These are phyloP conservation scores for Lanmaoa pseudosensibilis DNA, from an alignment of 768 basidiomycete genomes.

Conservation along the genomic window DNA sequence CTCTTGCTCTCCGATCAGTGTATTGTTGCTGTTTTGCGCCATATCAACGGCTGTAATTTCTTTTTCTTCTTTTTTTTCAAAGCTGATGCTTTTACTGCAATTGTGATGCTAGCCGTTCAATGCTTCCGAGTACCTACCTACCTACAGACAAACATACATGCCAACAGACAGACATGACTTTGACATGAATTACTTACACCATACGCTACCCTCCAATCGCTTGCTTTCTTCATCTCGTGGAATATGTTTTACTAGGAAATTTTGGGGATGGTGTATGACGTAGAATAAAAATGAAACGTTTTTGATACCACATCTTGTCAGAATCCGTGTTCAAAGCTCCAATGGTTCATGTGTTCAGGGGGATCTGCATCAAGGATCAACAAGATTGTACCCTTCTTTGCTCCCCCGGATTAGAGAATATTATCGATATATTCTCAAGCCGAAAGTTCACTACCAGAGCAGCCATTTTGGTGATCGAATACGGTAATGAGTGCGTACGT, in stretches of 20 bases:
- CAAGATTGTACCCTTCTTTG: no score
- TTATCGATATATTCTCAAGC: no score
- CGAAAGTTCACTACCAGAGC: no score
- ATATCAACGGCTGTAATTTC: background rate
- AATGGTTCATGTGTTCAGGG: no score
- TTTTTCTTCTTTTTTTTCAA: no score
- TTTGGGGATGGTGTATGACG: constrained; percentile 8
- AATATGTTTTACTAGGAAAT: constrained; percentile 1
- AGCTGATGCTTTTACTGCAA: background rate
- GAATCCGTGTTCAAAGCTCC: no score
- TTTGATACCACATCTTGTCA: background rate
- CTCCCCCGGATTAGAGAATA: no score
- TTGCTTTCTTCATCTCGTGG: background rate
- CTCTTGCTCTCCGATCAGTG: background rate
- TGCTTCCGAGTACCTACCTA: background rate
- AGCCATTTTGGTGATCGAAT: no score
- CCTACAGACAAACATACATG: background rate
- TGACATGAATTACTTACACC: constrained; percentile 4
- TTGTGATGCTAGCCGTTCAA: background rate
- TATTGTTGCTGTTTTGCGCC: background rate
- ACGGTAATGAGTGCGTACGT: no score
- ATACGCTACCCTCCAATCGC: background rate
- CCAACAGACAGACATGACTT: background rate
- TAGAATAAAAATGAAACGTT: background rate
- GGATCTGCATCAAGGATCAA: no score